Base-by-base conservation (phyloP, 768 basidiomycete species). In the Tubosaeta sp. region DNA sequence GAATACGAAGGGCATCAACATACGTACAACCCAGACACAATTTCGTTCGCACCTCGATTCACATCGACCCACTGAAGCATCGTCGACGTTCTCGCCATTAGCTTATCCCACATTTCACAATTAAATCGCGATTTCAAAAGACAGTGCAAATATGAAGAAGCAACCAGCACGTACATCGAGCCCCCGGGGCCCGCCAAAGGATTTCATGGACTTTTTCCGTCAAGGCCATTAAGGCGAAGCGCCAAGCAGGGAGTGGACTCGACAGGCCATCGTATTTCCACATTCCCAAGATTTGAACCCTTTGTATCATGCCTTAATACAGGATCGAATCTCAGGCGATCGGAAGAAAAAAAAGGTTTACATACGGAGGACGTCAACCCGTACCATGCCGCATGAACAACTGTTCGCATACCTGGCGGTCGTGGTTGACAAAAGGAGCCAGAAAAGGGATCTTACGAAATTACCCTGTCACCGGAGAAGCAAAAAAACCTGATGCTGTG, bases 401-500 rank as follows among this genome's bases (percentile, higher is more conserved):
- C 40, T 12, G 14, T 16, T 30, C 3, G 9, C 22, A 47, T 42
- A 46, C 48, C 45, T 55, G 18, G 10, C 19, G 12, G 32, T 18
- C 7, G 35, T 27, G 41, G 35, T 46, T 31, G 29, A 50, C 34
- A 46, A 38, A 38, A 48, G 34, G 34, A 25, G 18, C 48, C 44
- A 21, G 31, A 46, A 56, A 27, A 47, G 58, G 58, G 35, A 19
- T 29, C 16, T 63, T 63, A 63, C 63, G 62, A 19, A 47, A 60
- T 35, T 19, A 25, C 38, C 54, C 49, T 51, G 44, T 46, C 49
- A 55, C 58, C 60, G 63, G 54, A 11, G 58, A 46, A 41, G 42
- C 29, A 53, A 49, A 63, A 63, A 43, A n/a, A 4, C 19, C 44
- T 54, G 36, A 63, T 65, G 63, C 62, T 63, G 62, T 63, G 62